Conservation (phyloP, 1,284 basidiomycete species). For the Sanghuangporus baumii region DNA sequence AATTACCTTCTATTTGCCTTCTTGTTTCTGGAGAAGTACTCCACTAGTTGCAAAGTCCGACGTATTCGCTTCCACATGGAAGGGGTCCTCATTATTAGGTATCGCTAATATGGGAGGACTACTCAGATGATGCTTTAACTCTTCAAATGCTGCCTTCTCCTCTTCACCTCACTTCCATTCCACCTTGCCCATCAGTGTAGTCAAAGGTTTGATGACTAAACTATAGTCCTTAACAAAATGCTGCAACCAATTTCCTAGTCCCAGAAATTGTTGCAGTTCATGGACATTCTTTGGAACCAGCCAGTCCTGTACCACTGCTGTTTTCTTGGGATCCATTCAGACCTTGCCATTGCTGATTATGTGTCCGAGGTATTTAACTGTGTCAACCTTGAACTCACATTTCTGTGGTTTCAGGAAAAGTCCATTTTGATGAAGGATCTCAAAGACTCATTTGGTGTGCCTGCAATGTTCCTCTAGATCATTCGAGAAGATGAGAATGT, state of each 20-base stretch:
- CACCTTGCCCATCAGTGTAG: too few relatives aligned
- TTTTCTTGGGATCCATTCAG: too few relatives aligned
- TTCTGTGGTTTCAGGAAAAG: background rate
- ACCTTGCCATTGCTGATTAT: too few relatives aligned
- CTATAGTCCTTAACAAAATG: too few relatives aligned
- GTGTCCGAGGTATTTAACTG: too few relatives aligned
- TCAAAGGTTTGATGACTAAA: too few relatives aligned
- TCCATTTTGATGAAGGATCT: too few relatives aligned
- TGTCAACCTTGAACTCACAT: background rate
- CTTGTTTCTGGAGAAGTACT: background rate
- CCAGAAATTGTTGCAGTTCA: background rate
- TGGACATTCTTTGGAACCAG: background rate
- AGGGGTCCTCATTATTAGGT: background rate
- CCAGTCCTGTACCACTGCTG: too few relatives aligned
- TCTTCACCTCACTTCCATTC: background rate
- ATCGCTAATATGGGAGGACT: background rate
- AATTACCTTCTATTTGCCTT: too few relatives aligned
- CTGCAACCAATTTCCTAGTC: background rate
- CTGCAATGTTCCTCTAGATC: too few relatives aligned
- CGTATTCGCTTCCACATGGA: background rate
- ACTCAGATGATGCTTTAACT: background rate
- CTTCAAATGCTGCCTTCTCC: background rate
- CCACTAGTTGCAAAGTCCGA: slow-evolving; percentile 7
- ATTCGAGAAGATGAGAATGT: too few relatives aligned
- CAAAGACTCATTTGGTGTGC: too few relatives aligned